phyloP scores from a whole-genome alignment of 305 asterid genomes.

The Rubia balearica region DNA sequence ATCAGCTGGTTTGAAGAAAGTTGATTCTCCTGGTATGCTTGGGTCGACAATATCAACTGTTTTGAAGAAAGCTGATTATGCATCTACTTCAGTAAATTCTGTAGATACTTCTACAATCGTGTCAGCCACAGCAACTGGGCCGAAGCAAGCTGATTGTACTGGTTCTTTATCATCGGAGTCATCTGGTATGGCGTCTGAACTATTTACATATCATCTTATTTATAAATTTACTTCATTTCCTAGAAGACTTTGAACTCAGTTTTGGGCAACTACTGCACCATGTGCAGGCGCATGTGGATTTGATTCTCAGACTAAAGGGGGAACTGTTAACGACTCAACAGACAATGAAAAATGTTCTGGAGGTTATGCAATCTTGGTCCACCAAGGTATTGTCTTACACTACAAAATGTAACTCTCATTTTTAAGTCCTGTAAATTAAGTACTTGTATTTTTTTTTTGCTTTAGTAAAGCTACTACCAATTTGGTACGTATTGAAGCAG shows the following conservation, averaged over 20 bases:
- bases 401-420: neutral
- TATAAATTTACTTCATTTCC: neutral
- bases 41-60: neutral
- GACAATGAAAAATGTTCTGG: neutral
- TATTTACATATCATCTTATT: neutral
- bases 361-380: neutral
- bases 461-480: neutral
- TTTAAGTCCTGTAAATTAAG: neutral
- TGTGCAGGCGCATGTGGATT: slow-evolving; percentile 8
- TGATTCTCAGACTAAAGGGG: neutral
- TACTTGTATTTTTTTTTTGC: too few relatives aligned
- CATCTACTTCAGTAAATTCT: slow-evolving; percentile 21
- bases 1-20: slow-evolving; percentile 2
- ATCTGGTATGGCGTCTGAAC: slow-evolving; percentile 21
- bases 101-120: slow-evolving; percentile 18
- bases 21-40: neutral
- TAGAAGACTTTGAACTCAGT: neutral
- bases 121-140: slow-evolving; percentile 25
- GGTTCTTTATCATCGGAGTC: slow-evolving; percentile 21
- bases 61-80: slow-evolving; percentile 3
- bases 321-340: neutral
- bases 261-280: slow-evolving; percentile 1
- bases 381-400: slow-evolving; percentile 16
- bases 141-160: slow-evolving; percentile 28
- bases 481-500: neutral